Base-by-base conservation (phyloP, 208 protist species). In the Trichomonas gallinae region DNA sequence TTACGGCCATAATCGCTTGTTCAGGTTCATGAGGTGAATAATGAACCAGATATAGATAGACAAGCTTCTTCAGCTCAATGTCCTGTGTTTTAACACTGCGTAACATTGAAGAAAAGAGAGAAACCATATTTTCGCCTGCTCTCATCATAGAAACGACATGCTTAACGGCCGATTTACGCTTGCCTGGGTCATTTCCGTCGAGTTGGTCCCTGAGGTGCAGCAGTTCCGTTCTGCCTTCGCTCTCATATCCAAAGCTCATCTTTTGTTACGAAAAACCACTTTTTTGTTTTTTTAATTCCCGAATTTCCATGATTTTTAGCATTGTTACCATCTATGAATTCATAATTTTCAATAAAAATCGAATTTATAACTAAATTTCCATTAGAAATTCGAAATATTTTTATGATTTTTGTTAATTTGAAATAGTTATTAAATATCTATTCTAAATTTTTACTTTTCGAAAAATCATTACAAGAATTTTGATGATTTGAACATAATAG, bases 1-100 rank as follows among this genome's bases (percentile, higher is more conserved):
- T 96, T 23, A 96, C 89, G 17, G 49, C 89, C 89, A 96, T 81
- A 81, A 96, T 96, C 13, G 89, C 49, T 72, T 96, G 44, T 45
- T 96, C 89, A 26, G 89, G 89, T 44, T 96, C 46, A 26, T 51
- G 49, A 42, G 26, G 13, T 23, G 89, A 51, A 31, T 96, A 96
- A 72, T 96, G 26, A 45, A 96, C 40, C 6, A 96, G 11, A 72
- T 96, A 96, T 34, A 96, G 46, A 72, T 96, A 96, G 11, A 72
- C 46, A 17, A 96, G 36, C 72, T 96, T 96, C 36, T 96, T 96
- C 3, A 96, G 49, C 51, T 96, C 89, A 17, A 96, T 34, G 36
- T 96, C 49, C 9, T 58, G 8, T 36, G 89, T 96, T 96, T 38
- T 38, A 17, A 96, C 49, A 31, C 89, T 45, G 40, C 83, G 83